phyloP scores from a whole-genome alignment of 768 basidiomycete species.

The Suillus clintonianus region DNA sequence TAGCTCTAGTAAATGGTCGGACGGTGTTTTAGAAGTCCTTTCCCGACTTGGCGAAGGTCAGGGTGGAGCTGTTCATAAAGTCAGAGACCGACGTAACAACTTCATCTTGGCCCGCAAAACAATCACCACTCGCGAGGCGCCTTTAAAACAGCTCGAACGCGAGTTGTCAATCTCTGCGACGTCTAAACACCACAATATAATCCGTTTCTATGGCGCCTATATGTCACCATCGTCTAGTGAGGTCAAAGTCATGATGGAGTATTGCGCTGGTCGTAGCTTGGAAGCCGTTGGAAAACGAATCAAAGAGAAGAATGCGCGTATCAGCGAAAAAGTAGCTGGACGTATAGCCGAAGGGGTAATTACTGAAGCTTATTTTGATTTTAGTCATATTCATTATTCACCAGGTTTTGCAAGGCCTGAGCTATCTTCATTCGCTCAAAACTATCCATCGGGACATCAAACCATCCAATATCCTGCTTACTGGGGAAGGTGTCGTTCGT shows the following conservation, averaged over 20 bases:
- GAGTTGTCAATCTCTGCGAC: constrained; percentile 90
- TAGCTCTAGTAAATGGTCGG: constrained; percentile 51
- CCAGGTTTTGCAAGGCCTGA: constrained; percentile 87
- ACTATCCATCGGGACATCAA: constrained; percentile 98
- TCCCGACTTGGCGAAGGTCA: constrained; percentile 89
- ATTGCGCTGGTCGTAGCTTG: constrained; percentile 82
- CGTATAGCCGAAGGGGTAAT: constrained; percentile 90
- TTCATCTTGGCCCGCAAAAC: constrained; percentile 92
- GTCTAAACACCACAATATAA: constrained; percentile 84
- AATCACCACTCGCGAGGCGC: constrained; percentile 88
- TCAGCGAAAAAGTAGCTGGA: constrained; percentile 87
- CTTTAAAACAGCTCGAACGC: constrained; percentile 87
- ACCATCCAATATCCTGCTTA: constrained; percentile 89
- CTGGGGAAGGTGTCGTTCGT: constrained; percentile 87
- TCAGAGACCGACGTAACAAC: constrained; percentile 78
- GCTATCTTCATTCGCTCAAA: constrained; percentile 86
- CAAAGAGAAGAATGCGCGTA: constrained; percentile 73
- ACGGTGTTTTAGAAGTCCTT: constrained; percentile 75
- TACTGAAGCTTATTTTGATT: constrained; percentile 14
- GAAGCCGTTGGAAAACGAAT: constrained; percentile 88
- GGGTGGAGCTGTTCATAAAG: constrained; percentile 95
- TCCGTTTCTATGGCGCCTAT: constrained; percentile 90
- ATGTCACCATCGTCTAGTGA: constrained; percentile 86
- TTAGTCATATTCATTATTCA: constrained; percentile 11
- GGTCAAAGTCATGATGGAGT: constrained; percentile 95